phyloP scores from a whole-genome alignment of 2,329 filamentous ascomycete species.

The Sporothrix euskadiensis region DNA sequence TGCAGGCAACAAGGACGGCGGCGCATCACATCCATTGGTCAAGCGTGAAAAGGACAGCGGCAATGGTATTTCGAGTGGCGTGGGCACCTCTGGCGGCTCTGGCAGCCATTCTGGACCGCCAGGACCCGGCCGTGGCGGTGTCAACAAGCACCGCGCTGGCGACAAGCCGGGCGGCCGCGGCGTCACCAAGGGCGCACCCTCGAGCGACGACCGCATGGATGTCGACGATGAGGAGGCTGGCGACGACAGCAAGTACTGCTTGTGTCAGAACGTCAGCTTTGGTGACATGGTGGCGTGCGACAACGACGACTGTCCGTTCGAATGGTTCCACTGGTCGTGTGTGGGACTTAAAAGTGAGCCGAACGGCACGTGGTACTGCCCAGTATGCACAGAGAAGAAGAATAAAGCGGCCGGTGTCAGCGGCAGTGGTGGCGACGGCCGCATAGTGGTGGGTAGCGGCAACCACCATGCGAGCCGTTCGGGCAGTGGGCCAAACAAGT shows the following conservation, averaged over 20 bases:
- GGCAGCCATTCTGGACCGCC: not conserved
- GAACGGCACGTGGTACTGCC: constrained; percentile 68
- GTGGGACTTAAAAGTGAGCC: constrained; percentile 69
- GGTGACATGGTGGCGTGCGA: constrained; percentile 90
- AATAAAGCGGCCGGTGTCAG: constrained; percentile 39
- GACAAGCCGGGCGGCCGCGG: constrained; percentile 22
- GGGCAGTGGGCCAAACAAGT: constrained; percentile 33
- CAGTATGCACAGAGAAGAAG: constrained; percentile 58
- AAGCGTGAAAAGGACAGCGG: constrained; percentile 26
- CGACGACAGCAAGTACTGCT: constrained; percentile 79
- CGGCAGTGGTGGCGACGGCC: constrained; percentile 34
- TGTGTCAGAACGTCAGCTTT: constrained; percentile 79
- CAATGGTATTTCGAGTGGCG: constrained; percentile 19
- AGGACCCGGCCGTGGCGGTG: not conserved
- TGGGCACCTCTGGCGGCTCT: constrained; percentile 6
- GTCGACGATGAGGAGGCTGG: constrained; percentile 69
- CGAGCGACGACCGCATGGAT: constrained; percentile 54
- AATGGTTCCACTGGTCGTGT: constrained; percentile 86
- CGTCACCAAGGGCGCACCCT: constrained; percentile 36
- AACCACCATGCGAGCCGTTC: not conserved
- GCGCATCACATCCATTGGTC: constrained; percentile 10
- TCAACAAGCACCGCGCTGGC: constrained; percentile 26
- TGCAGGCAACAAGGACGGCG: not conserved
- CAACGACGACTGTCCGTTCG: constrained; percentile 75
- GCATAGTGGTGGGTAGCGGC: not conserved